Conservation (phyloP, 2,329 filamentous ascomycete genomes). For the Xylaria sp. region DNA sequence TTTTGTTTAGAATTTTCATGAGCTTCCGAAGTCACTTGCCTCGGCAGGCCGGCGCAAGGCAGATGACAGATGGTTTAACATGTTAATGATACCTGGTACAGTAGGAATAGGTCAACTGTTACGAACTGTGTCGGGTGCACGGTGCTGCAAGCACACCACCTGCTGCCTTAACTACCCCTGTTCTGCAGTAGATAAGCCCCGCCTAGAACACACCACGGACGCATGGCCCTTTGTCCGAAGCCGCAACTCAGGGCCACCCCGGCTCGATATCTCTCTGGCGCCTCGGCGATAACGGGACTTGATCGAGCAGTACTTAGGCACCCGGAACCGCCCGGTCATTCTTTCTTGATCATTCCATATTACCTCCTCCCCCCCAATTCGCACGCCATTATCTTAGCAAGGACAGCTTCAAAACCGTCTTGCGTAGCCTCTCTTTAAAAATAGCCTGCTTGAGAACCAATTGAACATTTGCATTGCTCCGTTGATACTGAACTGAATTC, state of each 20-base stretch:
- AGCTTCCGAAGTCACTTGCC: background rate
- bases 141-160: conserved; percentile 21
- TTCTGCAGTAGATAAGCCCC: conserved; percentile 29
- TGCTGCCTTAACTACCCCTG: conserved; percentile 1
- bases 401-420: conserved; percentile 3
- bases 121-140: conserved; percentile 27
- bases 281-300: conserved; percentile 36
- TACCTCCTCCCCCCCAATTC: conserved; percentile 4
- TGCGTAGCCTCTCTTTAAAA: conserved; percentile 20
- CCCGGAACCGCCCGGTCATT: conserved; percentile 29
- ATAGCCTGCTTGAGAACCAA: background rate
- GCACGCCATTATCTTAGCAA: conserved; percentile 11
- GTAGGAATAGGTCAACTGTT: conserved; percentile 3
- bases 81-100: conserved; percentile 22
- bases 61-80: background rate
- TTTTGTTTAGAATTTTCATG: background rate
- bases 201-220: conserved; percentile 4
- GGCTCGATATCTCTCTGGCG: conserved; percentile 21
- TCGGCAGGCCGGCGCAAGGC: background rate
- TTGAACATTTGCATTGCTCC: background rate
- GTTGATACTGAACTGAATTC: background rate
- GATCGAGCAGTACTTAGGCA: conserved; percentile 30
- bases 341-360: conserved; percentile 10
- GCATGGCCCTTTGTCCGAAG: conserved; percentile 35
- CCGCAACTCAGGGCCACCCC: conserved; percentile 33